Evolutionary conservation across 1,139 yeast species (phyloP), one percentile per base, ranked within the genome.

Genomic region (Debaryomyces robertsiae): DNA sequence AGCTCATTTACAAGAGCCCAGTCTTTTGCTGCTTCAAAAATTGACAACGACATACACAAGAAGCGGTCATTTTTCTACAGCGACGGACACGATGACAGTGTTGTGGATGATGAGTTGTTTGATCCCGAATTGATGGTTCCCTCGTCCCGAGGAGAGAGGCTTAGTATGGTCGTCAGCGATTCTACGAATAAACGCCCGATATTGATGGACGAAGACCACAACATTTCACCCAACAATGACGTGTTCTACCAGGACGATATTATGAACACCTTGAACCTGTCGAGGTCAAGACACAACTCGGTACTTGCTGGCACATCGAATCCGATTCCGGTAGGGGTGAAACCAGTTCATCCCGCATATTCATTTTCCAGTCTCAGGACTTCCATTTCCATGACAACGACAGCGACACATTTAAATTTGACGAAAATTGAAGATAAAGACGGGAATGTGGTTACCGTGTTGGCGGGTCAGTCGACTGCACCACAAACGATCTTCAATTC

Each of bases 41-140:
- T 73, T 40, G 78, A 73, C 46, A 67, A 67, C 46, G 73, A 68
- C 32, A 69, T 73, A 49, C 73, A 66, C 50, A 67, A 61, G 40
- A 67, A 66, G 41, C 53, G 78, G 42, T 70, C 77, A 0, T 73
- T 72, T 46, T 71, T 73, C 44, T 55, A 54, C 10, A 48, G 43
- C 11, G 49, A 45, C 18, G 50, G 47, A 5, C 56, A 48, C 13
- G 53, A 45, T 17, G 65, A 55, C 17, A 56, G 46, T 7, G 57
- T 40, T 3, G 47, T 44, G 27, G 75, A 67, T 23, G 88, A 82
- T 51, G 89, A 82, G 55, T 61, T 80, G n/a, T 79, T 77, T 49
- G 91, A 84, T 54, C 88, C 88, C 0, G 81, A 77, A 31, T 75
- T 86, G n/a, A 65, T 84, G 72, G 79, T 82, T 1, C 91, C 91